Conservation (phyloP, 768 basidiomycete genomes). For the Arthromyces matolae region DNA sequence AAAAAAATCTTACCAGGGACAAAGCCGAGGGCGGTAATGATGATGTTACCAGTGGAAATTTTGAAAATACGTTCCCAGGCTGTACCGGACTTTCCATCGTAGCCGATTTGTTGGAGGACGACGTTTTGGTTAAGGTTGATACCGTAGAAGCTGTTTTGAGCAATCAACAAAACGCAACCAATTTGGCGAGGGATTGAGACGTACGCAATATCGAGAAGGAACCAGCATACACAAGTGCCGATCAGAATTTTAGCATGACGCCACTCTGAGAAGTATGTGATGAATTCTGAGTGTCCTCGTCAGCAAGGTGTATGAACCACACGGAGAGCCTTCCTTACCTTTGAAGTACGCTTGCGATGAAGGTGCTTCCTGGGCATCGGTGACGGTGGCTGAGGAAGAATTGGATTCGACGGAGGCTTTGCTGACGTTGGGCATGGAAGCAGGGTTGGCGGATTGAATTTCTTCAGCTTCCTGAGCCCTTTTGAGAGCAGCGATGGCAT, state of each 20-base stretch:
- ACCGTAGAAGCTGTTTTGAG: conserved; percentile 61
- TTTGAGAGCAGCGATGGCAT: conserved; percentile 30
- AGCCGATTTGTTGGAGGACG: conserved; percentile 73
- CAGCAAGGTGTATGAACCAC: neutral
- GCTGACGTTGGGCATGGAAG: too few relatives aligned
- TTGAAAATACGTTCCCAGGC: conserved; percentile 67
- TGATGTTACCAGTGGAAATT: conserved; percentile 62
- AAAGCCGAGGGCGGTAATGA: conserved; percentile 72
- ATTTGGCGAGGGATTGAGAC: conserved; percentile 9
- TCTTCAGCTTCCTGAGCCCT: conserved; percentile 28
- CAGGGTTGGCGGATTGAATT: too few relatives aligned
- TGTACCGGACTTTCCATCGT: conserved; percentile 51
- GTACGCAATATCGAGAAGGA: conserved; percentile 70
- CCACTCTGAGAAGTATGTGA: conserved; percentile 70
- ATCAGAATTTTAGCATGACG: conserved; percentile 62
- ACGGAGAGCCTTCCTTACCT: conserved; percentile 29
- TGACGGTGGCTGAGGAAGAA: too few relatives aligned
- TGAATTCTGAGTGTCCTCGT: conserved; percentile 44
- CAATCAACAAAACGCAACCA: neutral
- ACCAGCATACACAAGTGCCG: conserved; percentile 70
- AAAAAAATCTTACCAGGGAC: conserved; percentile 51
- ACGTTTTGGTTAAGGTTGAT: conserved; percentile 72
- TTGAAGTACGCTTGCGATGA: too few relatives aligned
- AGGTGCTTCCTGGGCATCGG: too few relatives aligned
- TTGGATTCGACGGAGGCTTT: too few relatives aligned